Base-by-base conservation (phyloP, 2,329 filamentous ascomycete genomes). In the Colletotrichum eleusines region DNA sequence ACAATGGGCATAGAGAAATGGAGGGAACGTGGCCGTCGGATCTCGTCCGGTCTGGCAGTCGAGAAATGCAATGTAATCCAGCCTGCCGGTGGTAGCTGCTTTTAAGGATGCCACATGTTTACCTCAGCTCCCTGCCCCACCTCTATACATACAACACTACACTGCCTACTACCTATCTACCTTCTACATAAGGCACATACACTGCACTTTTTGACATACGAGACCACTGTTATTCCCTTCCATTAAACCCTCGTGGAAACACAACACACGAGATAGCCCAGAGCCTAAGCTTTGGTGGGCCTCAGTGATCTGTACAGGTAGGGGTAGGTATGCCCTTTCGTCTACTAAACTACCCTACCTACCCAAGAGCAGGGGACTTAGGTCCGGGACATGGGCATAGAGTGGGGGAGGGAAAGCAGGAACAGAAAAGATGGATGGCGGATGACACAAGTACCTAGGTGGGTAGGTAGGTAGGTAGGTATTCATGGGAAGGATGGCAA, bases 201-300 rank as follows among this genome's bases (percentile, higher is more conserved):
- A 12, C 20, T 46, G 1, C 20, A 46, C 40, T 48, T 18, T 33
- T 23, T 31, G 54, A 18, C 54, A 38, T 44, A 5, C n/a, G 16
- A 44, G n/a, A 12, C 50, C 9, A 40, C 38, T 9, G 38, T 42
- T 55, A n/a, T 40, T 50, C 20, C 38, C 31, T 40, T 58, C 51
- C 33, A 66, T 61, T 23, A 20, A 67, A 59, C 58, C 57, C 64
- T 68, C 68, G 58, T 71, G 64, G 58, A 71, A 58, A 54, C 54
- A 50, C 35, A 44, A 50, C 64, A 57, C 40, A 20, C 38, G 44
- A 68, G 58, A 38, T 38, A 9, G 16, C 23, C 48, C 18, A 28
- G 63, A 58, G 58, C 59, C 68, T 68, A 58, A 59, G 68, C 64
- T 71, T 71, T 59, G 59, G 68, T 71, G 68, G 68, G 23, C 35